A percentile compares a stretch with the other conserved stretches of the same genome.
These are phyloP conservation scores for Tilletia indica DNA, from an alignment of 1,284 basidiomycete genomes.

Conservation along the genomic window DNA sequence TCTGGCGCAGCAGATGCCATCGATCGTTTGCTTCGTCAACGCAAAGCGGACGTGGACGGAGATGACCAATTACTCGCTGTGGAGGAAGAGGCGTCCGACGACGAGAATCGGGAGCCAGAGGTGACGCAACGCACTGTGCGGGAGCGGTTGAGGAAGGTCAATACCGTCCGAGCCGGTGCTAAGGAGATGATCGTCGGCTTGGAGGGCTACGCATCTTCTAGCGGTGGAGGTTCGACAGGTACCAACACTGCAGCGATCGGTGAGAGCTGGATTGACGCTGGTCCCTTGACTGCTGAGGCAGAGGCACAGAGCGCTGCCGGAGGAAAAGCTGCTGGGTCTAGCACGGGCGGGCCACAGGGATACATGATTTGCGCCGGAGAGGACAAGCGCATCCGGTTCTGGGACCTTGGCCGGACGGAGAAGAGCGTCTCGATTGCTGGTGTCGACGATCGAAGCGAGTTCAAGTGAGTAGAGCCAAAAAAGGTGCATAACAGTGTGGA, in stretches of 20 bases:
- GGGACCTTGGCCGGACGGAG: conserved; percentile 72
- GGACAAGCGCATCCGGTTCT: conserved; percentile 74
- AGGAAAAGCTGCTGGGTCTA: background rate
- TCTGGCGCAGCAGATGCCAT: conserved; percentile 39
- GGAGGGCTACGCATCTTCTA: conserved; percentile 39
- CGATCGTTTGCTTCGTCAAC: conserved; percentile 35
- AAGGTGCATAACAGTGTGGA: conserved; percentile 58
- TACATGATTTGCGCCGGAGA: conserved; percentile 79
- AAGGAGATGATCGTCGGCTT: conserved; percentile 39
- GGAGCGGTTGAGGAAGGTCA: background rate
- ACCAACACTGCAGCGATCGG: conserved; percentile 22
- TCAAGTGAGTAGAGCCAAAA: conserved; percentile 20
- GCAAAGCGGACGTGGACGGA: background rate
- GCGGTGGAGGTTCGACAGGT: conserved; percentile 6
- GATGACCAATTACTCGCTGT: background rate
- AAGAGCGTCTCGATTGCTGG: conserved; percentile 54
- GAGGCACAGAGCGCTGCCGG: background rate
- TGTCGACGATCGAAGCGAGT: conserved; percentile 21
- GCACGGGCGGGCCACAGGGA: conserved; percentile 59
- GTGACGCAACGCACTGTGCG: conserved; percentile 4
- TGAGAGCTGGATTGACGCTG: conserved; percentile 48
- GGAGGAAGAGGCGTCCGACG: conserved; percentile 8
- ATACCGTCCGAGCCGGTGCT: conserved; percentile 23
- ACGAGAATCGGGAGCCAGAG: conserved; percentile 18
- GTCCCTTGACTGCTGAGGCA: conserved; percentile 28